Evolutionary conservation across 106 monocot species (phyloP), one percentile per base, ranked within the genome.

Genomic region (Phalaenopsis aphrodite): DNA sequence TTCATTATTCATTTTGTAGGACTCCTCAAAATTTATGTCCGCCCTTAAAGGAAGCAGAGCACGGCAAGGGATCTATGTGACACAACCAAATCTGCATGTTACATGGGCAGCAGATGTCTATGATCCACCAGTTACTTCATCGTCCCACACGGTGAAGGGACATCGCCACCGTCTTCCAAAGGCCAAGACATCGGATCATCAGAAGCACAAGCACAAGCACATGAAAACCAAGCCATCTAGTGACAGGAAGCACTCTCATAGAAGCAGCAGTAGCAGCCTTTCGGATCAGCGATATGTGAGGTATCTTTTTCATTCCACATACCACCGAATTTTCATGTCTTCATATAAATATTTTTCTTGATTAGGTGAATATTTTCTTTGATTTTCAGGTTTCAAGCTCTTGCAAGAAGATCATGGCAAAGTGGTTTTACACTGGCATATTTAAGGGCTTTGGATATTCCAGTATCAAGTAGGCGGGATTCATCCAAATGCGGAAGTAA

Each of bases 61-160:
- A 19, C 42, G 61, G 56, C 43, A 66, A 16, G 92, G 89, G 17
- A 81, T n/a, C n/a, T n/a, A n/a, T n/a, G n/a, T n/a, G n/a, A n/a
- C n/a, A n/a, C n/a, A 75, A 8, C 15, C 39, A 16, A 75, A 75
- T 37, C 55, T 86, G 75, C 84, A 72, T 55, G 89, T 92, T 38
- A 85, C 77, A 79, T 92, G 92, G 92, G 92, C 92, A 42, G 85
- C 85, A 37, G 87, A 89, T 17, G 92, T 92, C 42, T 89, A 92
- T 66, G 89, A 92, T 39, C 92, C 92, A 5, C 92, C 92, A 77
- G 79, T 86, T 21, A 89, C 87, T 17, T 85, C 89, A 76, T 77
- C 75, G 1, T 89, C 89, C 12, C 92, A 89, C 75, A 92, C 89
- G 4, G 77, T 86, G 14, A 91, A 83, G 69, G 81, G 80, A 49